Evolutionary conservation across 2,329 filamentous ascomycete genomes (phyloP), one percentile per base, ranked within the genome.

Genomic region (Botrytis squamosa): DNA sequence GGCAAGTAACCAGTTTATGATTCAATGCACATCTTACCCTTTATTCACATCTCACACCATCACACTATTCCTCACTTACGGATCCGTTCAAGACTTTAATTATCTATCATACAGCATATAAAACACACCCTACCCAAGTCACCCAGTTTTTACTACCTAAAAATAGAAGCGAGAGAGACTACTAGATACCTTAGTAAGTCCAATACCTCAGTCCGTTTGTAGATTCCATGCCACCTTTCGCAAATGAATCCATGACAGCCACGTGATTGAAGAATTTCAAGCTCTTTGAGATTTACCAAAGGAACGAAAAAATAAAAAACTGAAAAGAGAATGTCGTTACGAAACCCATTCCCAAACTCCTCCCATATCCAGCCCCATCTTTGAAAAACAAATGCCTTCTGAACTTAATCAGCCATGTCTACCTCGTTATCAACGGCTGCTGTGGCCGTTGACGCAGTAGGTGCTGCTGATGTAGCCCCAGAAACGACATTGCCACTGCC

Each of bases 351-450:
- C 49, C 66, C 42, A 38, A 69, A 69, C 66, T 69, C 66, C 66
- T 57, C 49, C 49, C 38, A 57, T 57, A 42, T 42, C 66, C 49
- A 33, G 38, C 40, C 49, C 36, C 36, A 22, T 42, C 55, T 57
- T 25, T 22, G 20, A 44, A 29, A 57, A 42, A 42, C 44, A 69
- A 57, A 25, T 33, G n/a, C 49, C 38, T 42, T 69, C 49, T 33
- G 66, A n/a, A 60, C 4, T 62, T 67, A 73, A 69, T 33, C 66
- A 49, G 64, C 52, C 71, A 73, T 73, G 46, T 73, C 71, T 52
- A 73, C 64, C 42, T 73, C 71, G 42, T 73, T 57, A 52, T 73
- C 71, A 7, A 73, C 40, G 18, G 71, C 55, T 44, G 70, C 66
- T 57, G 36, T 44, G 40, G 49, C 64, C 14, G 29, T 36, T 25